These are phyloP conservation scores for Cairneyella variabilis DNA, from an alignment of 495 filamentous ascomycete genomes.

Conservation along the genomic window DNA sequence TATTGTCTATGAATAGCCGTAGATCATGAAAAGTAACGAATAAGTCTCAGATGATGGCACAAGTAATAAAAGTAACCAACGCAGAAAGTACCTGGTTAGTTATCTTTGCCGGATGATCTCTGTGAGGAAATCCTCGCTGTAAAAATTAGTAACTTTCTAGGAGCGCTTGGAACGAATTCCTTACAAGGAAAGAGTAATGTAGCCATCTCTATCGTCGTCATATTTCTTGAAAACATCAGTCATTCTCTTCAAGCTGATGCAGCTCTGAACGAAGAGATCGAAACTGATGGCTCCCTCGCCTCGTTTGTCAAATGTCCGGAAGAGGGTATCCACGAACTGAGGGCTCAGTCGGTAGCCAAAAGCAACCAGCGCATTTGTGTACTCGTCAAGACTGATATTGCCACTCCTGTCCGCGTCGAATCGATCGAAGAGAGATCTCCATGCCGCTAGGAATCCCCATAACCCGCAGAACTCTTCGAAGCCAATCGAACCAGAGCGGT, in stretches of 20 bases:
- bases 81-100: too few species aligned
- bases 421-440: slow-evolving; percentile 90
- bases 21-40: neutral
- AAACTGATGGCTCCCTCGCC: slow-evolving; percentile 76
- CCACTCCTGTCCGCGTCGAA: slow-evolving; percentile 89
- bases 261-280: slow-evolving; percentile 96
- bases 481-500: slow-evolving; percentile 81
- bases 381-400: slow-evolving; percentile 82
- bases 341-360: slow-evolving; percentile 91
- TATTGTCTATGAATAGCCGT: slow-evolving; percentile 14
- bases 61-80: too few species aligned
- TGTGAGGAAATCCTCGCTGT: slow-evolving; percentile 26
- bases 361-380: slow-evolving; percentile 83
- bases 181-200: slow-evolving; percentile 71
- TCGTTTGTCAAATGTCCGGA: slow-evolving; percentile 59
- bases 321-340: slow-evolving; percentile 78
- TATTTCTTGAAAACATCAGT: slow-evolving; percentile 99
- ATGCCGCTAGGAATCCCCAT: slow-evolving; percentile 92
- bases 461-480: slow-evolving; percentile 95
- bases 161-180: neutral
- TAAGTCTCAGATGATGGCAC: neutral
- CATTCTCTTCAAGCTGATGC: slow-evolving; percentile 95
- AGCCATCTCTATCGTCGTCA: slow-evolving; percentile 93
- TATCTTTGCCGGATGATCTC: slow-evolving; percentile 27
- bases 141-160: neutral